These are phyloP conservation scores for Lipomyces starkeyi DNA, from an alignment of 805 yeast species.

Conservation along the genomic window DNA sequence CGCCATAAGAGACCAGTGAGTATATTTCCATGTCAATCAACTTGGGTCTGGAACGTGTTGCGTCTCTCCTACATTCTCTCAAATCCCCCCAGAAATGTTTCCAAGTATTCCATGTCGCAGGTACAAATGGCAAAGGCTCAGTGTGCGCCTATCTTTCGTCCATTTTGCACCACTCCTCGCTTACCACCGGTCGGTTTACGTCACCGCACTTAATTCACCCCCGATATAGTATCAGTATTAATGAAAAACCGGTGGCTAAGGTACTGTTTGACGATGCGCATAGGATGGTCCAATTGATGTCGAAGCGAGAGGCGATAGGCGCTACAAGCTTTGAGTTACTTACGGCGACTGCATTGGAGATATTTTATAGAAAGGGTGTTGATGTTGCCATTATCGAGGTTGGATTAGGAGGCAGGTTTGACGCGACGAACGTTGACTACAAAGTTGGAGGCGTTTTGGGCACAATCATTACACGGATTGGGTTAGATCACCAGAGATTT, in stretches of 20 bases:
- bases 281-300: constrained; percentile 50
- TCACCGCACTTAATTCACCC: constrained; percentile 82
- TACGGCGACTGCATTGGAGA: constrained; percentile 83
- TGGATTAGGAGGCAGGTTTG: constrained; percentile 89
- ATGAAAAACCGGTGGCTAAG: constrained; percentile 61
- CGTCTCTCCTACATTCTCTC: constrained; percentile 53
- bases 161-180: constrained; percentile 56
- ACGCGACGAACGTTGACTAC: constrained; percentile 80
- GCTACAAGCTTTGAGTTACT: constrained; percentile 89
- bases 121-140: constrained; percentile 97
- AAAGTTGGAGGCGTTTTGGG: constrained; percentile 37
- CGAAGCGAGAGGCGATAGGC: constrained; percentile 53
- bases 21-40: constrained; percentile 49
- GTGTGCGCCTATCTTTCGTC: constrained; percentile 82
- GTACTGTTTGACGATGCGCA: constrained; percentile 55
- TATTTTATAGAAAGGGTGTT: constrained; percentile 65
- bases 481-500: constrained; percentile 80
- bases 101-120: constrained; percentile 87
- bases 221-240: constrained; percentile 76
- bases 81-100: constrained; percentile 72
- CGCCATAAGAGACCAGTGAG: background rate
- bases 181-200: constrained; percentile 77
- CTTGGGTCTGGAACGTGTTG: constrained; percentile 62
- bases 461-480: constrained; percentile 73
- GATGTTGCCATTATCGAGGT: constrained; percentile 88